Base-by-base conservation (phyloP, 2,329 filamentous ascomycete genomes). In the Phialophora chinensis region DNA sequence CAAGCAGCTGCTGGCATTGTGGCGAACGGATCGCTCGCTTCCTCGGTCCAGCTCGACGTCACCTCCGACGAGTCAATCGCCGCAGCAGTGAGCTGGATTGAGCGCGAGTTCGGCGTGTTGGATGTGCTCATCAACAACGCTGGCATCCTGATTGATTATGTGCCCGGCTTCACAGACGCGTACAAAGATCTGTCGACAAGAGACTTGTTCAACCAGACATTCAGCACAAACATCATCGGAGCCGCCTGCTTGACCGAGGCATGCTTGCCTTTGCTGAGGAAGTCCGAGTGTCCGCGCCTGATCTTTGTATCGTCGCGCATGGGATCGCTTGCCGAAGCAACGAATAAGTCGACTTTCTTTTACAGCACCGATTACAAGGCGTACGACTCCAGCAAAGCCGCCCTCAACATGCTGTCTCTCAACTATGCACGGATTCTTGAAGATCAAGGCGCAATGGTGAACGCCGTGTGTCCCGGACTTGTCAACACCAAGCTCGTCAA, bases 81-180 rank as follows among this genome's bases (percentile, higher is more conserved):
- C 5, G 38, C 57, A 3, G 66, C 66, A 11, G 58, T 73, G n/a
- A 27, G 63, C 1, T 42, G 35, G 25, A 59, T 66, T 20, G 60
- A 64, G 31, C 31, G 57, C 29, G 60, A 68, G 20, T 61, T 58
- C 33, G 65, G 66, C 10, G 31, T 58, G 14, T 27, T 69, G 11
- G 57, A 69, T 57, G 66, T 69, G 17, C 58, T 69, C 17, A 66
- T 76, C 60, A 73, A 74, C 53, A 73, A 74, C 42, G 74, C 74
- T 8, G 74, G 74, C 14, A 69, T 75, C 77, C 85, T 97, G 68
- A 90, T 93, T 67, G 93, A 98, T 14, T 47, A 59, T 33, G 58
- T 52, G 6, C 35, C 42, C 2, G 52, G 50, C 8, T 4, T 62
- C 77, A 35, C 53, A 25, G 53, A 55, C 27, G 25, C 53, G 11